Base-by-base conservation (phyloP, 495 filamentous ascomycete species). In the Collariella sp. region DNA sequence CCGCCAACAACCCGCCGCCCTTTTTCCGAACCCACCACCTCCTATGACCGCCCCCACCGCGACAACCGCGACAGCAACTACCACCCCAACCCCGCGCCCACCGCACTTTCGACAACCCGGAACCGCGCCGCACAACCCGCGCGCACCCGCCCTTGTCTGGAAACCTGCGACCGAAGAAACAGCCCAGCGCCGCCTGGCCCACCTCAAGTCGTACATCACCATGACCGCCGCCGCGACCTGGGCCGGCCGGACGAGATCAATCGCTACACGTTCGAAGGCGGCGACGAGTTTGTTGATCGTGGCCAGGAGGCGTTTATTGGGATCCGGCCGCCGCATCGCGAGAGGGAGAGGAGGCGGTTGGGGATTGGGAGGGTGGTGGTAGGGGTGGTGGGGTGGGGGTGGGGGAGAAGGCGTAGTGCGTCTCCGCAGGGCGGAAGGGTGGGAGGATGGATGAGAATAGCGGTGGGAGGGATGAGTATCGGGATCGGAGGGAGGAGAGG, bases 201-300 rank as follows among this genome's bases (percentile, higher is more conserved):
- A 76, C 41, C 79, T 96, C 45, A 55, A 78, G 72, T 54, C 69
- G 64, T 58, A 72, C 64, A 77, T 71, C 73, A 81, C 70, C 62
- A 77, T 40, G 72, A 62, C 64, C 68, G 57, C 55, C 64, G 55
- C 59, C 74, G 66, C 10, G 65, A 73, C 35, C 71, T 80, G 24
- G 81, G 81, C 35, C 81, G 81, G 39, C 81, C 88, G 22, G 82
- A 83, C 66, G 65, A 68, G 40, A 68, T 66, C 54, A 79, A 85
- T 46, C 76, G 87, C 29, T 91, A 86, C 65, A 85, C 82, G 0
- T 96, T 95, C 62, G 87, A 94, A 70, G 75, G 86, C 51, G 79
- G 75, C 1, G 80, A 84, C 55, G 41, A 66, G 0, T 76, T 95
- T 42, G 85, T 94, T 43, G 88, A 95, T 67, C 71, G 79, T 55